Percentiles rank a stretch among this genome's conserved stretches.
phyloP scores from a whole-genome alignment of 2,329 filamentous ascomycete genomes.

The Cladophialophora psammophila region DNA sequence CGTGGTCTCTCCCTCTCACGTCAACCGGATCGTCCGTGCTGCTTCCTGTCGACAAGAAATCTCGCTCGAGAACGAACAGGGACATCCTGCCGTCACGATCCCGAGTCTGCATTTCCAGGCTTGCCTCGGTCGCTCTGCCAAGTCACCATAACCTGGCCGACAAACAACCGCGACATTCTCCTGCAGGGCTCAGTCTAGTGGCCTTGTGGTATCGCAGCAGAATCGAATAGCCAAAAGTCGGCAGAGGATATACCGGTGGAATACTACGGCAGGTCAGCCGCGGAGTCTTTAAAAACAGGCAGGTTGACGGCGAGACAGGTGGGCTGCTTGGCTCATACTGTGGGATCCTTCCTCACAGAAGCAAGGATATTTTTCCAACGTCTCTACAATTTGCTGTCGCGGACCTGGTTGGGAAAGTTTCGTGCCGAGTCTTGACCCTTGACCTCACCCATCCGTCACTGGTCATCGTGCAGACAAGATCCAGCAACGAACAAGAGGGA shows the following conservation, averaged over 20 bases:
- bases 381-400: neutral
- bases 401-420: neutral
- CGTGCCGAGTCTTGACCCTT: neutral
- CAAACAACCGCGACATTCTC: neutral
- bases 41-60: neutral
- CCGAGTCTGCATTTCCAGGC: neutral
- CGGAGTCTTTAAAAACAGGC: constrained; percentile 6
- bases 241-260: constrained; percentile 1
- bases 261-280: neutral
- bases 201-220: neutral
- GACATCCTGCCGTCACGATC: neutral
- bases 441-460: constrained; percentile 8
- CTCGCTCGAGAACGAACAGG: neutral
- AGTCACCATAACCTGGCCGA: constrained; percentile 2
- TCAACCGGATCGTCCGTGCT: neutral
- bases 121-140: constrained; percentile 1
- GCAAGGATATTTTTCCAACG: neutral
- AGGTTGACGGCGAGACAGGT: constrained; percentile 3
- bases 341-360: neutral
- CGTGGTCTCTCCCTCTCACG: neutral
- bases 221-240: neutral
- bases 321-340: constrained; percentile 1
- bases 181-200: neutral
- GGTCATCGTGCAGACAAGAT: constrained; percentile 4
- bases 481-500: neutral